These are phyloP conservation scores for Stellera chamaejasme DNA, from an alignment of 345 rosid genomes.

Conservation along the genomic window DNA sequence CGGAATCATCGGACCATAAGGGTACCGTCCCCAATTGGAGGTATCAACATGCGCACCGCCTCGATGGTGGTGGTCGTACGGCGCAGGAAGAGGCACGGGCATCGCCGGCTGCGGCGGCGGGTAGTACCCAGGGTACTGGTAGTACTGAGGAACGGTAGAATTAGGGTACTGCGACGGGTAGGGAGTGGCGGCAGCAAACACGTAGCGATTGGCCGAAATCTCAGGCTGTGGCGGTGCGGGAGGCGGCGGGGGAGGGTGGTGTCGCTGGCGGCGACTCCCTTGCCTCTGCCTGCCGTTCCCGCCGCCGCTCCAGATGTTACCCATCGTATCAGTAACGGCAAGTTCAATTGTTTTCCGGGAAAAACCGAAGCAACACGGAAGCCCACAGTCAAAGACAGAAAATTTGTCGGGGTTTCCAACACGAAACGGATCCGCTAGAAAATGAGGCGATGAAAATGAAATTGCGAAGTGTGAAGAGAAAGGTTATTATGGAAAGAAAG, in stretches of 20 bases:
- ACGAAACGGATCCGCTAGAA: conserved; percentile 7
- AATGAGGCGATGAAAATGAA: neutral
- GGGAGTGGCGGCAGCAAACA: conserved; percentile 86
- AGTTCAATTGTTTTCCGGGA: too few relatives aligned
- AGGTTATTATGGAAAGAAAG: neutral
- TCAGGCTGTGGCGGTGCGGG: conserved; percentile 62
- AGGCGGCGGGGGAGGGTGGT: conserved; percentile 32
- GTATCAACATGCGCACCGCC: conserved; percentile 28
- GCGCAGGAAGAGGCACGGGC: conserved; percentile 49
- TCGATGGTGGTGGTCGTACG: conserved; percentile 57
- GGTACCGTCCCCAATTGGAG: conserved; percentile 44
- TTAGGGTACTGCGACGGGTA: conserved; percentile 59
- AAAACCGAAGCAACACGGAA: too few relatives aligned
- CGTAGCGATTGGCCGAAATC: conserved; percentile 56
- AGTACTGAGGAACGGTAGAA: conserved; percentile 36
- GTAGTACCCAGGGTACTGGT: conserved; percentile 64
- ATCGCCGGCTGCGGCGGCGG: conserved; percentile 43
- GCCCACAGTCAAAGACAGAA: conserved; percentile 2
- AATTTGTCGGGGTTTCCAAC: neutral
- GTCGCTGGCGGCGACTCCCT: conserved; percentile 36
- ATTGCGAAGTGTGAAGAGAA: too few relatives aligned
- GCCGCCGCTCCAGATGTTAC: conserved; percentile 55
- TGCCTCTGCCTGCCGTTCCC: conserved; percentile 45
- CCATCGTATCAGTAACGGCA: conserved; percentile 30
- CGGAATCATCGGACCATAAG: conserved; percentile 31